Conservation (phyloP, 345 rosid species). For the Limnanthes douglasii region DNA sequence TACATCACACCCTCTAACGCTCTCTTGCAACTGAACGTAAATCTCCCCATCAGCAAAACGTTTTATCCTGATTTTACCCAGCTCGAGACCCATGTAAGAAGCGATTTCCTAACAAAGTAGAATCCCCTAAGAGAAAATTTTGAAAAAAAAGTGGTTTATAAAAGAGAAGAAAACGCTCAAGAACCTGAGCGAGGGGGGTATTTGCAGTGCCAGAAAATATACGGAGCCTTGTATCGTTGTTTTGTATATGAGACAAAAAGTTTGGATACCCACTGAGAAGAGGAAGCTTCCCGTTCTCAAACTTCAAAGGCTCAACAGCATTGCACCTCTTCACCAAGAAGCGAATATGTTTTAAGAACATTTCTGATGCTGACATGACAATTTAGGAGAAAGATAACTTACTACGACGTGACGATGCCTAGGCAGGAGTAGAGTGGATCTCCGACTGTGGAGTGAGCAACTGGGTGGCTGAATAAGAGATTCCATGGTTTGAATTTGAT, state of each 20-base stretch:
- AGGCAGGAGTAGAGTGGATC: no score
- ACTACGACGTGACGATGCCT: no score
- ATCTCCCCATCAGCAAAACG: conserved; percentile 96
- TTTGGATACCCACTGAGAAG: conserved; percentile 19
- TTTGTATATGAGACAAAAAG: conserved; percentile 21
- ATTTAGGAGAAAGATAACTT: neutral
- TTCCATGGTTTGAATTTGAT: no score
- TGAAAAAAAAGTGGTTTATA: neutral
- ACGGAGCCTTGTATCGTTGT: conserved; percentile 58
- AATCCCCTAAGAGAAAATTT: neutral
- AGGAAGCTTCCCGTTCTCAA: conserved; percentile 31
- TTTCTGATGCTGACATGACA: neutral
- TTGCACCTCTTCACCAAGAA: conserved; percentile 47
- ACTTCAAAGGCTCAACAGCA: conserved; percentile 48
- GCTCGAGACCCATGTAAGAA: conserved; percentile 89
- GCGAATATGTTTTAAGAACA: no score
- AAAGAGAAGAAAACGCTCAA: neutral
- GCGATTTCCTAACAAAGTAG: conserved; percentile 51
- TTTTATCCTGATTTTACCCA: conserved; percentile 82
- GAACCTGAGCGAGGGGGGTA: conserved; percentile 80
- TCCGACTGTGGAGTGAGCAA: no score
- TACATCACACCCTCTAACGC: conserved; percentile 99
- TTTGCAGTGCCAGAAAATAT: conserved; percentile 93
- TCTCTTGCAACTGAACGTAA: conserved; percentile 91
- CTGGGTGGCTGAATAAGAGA: conserved; percentile 3